These are phyloP conservation scores for Sordariomycetes sp. DNA, from an alignment of 2,329 filamentous ascomycete species.

Conservation along the genomic window DNA sequence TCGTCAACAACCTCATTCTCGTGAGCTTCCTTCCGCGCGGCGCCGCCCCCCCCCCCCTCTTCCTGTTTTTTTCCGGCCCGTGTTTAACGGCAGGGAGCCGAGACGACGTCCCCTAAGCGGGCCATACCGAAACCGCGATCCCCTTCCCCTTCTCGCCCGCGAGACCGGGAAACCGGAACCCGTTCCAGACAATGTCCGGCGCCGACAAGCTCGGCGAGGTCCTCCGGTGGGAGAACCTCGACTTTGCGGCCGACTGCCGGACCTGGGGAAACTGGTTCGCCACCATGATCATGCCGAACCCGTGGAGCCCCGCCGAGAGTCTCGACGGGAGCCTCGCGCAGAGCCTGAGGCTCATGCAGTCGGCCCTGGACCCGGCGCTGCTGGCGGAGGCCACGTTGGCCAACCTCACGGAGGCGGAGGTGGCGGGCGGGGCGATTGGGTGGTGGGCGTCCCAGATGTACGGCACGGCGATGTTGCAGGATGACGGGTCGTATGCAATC, in stretches of 20 bases:
- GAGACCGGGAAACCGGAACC: no score
- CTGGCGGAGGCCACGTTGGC: background rate
- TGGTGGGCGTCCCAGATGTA: background rate
- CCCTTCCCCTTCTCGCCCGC: no score
- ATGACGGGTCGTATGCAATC: background rate
- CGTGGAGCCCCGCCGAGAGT: background rate
- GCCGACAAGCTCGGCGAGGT: background rate
- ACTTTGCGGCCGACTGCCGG: background rate
- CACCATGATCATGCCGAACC: background rate
- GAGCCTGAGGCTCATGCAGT: background rate
- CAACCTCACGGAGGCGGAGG: background rate
- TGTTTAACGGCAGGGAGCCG: no score
- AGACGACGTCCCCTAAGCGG: no score
- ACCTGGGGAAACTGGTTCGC: background rate
- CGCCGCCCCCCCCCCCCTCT: no score
- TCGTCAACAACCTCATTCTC: no score
- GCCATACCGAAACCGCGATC: no score
- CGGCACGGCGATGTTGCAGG: background rate
- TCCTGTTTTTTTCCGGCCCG: no score
- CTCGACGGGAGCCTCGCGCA: background rate
- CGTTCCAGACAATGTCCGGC: background rate
- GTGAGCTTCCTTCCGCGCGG: no score
- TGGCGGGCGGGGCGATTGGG: background rate
- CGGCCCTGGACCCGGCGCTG: background rate
- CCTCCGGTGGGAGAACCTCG: background rate